Base-by-base conservation (phyloP, 2,329 filamentous ascomycete genomes). In the Alternaria postmessia region DNA sequence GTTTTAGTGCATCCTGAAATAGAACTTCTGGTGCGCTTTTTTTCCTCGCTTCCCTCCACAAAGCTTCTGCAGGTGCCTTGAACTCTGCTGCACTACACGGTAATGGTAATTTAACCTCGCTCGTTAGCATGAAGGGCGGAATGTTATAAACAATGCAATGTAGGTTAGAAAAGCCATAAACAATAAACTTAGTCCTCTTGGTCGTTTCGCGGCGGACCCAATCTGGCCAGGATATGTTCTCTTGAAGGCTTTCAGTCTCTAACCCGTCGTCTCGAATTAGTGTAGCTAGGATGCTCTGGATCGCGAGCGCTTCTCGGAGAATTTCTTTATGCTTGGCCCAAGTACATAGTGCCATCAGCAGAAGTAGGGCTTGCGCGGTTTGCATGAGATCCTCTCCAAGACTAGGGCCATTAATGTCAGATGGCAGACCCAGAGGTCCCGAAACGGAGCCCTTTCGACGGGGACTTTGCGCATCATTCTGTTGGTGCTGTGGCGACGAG, bases 91-190 rank as follows among this genome's bases (percentile, higher is more conserved):
- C 82, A 46, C 81, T 83, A 61, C 82, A 85, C 0, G 86, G 86
- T 64, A 88, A 81, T 51, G 81, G 81, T 63, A 87, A 72, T 52
- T 82, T 82, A 51, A 88, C 71, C 71, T 88, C 84, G 32, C 81
- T 80, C 66, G 85, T 87, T 53, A 86, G 69, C 26, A 88, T 82
- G 43, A 87, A 77, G 0, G 87, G 86, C 28, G 86, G 85, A 14
- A 87, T 85, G 70, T 88, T 86, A 77, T 87, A 88, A 66, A 86
- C 86, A 54, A 88, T 86, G 34, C 83, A 86, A 62, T 88, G 86
- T 2, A 88, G 79, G 66, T 88, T 87, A 60, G 86, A 85, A 65
- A 88, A 82, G 72, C 84, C 82, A 72, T 87, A 84, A 59, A 86
- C 83, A 60, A 86, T 83, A 54, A 86, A 78, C 68, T 87, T 85